These are phyloP conservation scores for Hortaea sp. DNA, from an alignment of 2,329 filamentous ascomycete genomes.

Conservation along the genomic window DNA sequence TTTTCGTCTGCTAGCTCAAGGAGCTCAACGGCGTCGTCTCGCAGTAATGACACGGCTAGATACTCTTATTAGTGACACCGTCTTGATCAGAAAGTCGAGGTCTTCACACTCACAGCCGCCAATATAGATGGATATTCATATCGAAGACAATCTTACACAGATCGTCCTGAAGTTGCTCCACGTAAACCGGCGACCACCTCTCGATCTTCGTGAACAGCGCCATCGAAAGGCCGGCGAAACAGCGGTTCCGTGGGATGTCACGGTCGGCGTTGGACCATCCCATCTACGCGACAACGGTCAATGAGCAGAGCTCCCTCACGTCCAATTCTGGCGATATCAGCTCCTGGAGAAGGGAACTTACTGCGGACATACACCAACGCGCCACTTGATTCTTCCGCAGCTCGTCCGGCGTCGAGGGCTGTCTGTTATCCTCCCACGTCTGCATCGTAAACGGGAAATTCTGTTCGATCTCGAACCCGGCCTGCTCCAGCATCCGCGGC, in stretches of 20 bases:
- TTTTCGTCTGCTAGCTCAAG: not conserved
- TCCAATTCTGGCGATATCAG: too few species aligned
- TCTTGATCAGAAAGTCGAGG: not conserved
- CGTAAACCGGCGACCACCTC: slow-evolving; percentile 48
- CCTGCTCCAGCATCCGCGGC: not conserved
- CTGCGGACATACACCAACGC: too few species aligned
- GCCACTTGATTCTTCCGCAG: not conserved
- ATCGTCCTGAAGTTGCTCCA: slow-evolving; percentile 52
- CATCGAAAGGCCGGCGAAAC: slow-evolving; percentile 20
- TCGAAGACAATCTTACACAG: slow-evolving; percentile 40
- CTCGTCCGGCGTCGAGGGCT: too few species aligned
- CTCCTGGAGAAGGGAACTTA: too few species aligned
- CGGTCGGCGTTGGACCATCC: not conserved
- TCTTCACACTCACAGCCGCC: slow-evolving; percentile 7
- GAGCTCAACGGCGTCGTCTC: not conserved
- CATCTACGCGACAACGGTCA: not conserved
- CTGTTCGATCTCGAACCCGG: slow-evolving; percentile 1
- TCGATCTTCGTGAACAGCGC: slow-evolving; percentile 51
- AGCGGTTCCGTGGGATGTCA: not conserved
- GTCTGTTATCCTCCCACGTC: not conserved
- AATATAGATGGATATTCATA: slow-evolving; percentile 2
- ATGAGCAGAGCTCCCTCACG: not conserved
- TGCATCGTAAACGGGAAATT: not conserved
- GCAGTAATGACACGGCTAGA: slow-evolving; percentile 1
- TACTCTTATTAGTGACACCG: not conserved